phyloP scores from a whole-genome alignment of 176 grass and related monocot genomes.

The Zea luxurians region DNA sequence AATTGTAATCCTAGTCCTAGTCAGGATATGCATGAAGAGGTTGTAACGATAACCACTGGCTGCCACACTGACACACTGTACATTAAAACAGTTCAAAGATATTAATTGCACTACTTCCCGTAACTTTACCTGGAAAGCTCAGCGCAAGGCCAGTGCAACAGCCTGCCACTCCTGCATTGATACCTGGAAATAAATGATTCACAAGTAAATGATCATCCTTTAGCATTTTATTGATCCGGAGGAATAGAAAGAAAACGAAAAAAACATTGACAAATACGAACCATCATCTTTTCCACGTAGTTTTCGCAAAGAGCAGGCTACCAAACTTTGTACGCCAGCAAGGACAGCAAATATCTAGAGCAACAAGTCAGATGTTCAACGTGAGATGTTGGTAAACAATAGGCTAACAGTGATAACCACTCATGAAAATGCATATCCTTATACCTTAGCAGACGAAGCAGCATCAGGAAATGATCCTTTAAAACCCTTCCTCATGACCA shows the following conservation, averaged over 20 bases:
- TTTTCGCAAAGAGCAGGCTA: slow-evolving; percentile 66
- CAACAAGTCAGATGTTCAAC: slow-evolving; percentile 12
- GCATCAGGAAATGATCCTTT: slow-evolving; percentile 75
- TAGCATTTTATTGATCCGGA: neutral
- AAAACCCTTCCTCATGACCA: slow-evolving; percentile 62
- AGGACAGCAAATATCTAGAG: slow-evolving; percentile 77
- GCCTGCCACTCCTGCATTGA: slow-evolving; percentile 80
- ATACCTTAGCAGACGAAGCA: slow-evolving; percentile 79
- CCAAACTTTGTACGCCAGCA: slow-evolving; percentile 76
- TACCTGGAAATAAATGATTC: slow-evolving; percentile 42
- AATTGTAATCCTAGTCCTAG: no score
- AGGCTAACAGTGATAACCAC: slow-evolving; percentile 9
- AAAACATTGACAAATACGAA: slow-evolving; percentile 13
- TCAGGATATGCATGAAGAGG: no score
- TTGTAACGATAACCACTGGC: no score
- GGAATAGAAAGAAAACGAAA: slow-evolving; percentile 5
- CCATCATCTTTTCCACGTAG: slow-evolving; percentile 85
- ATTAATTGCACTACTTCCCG: neutral
- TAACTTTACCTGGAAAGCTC: slow-evolving; percentile 73
- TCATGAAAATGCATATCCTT: slow-evolving; percentile 2
- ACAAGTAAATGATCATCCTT: slow-evolving; percentile 16
- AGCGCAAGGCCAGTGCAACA: slow-evolving; percentile 83
- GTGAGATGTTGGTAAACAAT: slow-evolving; percentile 23
- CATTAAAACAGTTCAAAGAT: slow-evolving; percentile 14
- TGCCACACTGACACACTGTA: neutral